These are phyloP conservation scores for Knoxia roxburghii DNA, from an alignment of 257 asterid genomes.

Conservation along the genomic window DNA sequence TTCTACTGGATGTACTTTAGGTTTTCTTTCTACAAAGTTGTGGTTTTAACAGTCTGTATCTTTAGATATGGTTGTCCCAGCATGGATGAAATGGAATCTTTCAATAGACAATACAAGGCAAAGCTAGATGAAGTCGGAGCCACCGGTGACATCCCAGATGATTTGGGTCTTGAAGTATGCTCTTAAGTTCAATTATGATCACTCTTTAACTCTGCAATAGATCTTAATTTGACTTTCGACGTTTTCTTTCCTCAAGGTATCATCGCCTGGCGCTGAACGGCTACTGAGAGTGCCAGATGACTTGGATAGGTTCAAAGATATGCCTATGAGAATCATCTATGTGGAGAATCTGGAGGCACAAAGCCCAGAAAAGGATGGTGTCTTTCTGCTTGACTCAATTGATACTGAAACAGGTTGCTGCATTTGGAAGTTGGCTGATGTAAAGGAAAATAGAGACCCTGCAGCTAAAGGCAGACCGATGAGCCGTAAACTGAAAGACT, in stretches of 20 bases:
- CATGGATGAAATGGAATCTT: slow-evolving; percentile 69
- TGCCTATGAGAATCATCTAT: slow-evolving; percentile 70
- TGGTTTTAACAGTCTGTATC: background rate
- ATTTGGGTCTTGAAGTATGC: slow-evolving; percentile 82
- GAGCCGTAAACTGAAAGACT: slow-evolving; percentile 72
- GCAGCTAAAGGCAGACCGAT: slow-evolving; percentile 75
- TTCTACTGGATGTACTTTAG: too few species aligned
- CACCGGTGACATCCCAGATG: slow-evolving; percentile 69
- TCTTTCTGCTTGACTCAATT: slow-evolving; percentile 54
- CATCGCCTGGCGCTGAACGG: slow-evolving; percentile 87
- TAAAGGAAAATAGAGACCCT: slow-evolving; percentile 84
- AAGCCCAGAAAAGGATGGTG: slow-evolving; percentile 40
- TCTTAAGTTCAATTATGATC: background rate
- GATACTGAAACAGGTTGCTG: slow-evolving; percentile 60
- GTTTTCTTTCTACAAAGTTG: background rate
- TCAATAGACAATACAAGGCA: slow-evolving; percentile 60
- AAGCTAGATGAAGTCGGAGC: slow-evolving; percentile 71
- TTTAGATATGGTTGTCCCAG: slow-evolving; percentile 80
- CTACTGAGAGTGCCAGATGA: slow-evolving; percentile 79
- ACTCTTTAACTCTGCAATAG: background rate
- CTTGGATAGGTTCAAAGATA: slow-evolving; percentile 62
- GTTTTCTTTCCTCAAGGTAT: slow-evolving; percentile 43
- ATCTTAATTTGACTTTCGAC: background rate
- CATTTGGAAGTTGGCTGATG: slow-evolving; percentile 82
- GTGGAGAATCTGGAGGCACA: slow-evolving; percentile 32